Base-by-base conservation (phyloP, 2,329 filamentous ascomycete genomes). In the Paracorniculantispora psalliotae region DNA sequence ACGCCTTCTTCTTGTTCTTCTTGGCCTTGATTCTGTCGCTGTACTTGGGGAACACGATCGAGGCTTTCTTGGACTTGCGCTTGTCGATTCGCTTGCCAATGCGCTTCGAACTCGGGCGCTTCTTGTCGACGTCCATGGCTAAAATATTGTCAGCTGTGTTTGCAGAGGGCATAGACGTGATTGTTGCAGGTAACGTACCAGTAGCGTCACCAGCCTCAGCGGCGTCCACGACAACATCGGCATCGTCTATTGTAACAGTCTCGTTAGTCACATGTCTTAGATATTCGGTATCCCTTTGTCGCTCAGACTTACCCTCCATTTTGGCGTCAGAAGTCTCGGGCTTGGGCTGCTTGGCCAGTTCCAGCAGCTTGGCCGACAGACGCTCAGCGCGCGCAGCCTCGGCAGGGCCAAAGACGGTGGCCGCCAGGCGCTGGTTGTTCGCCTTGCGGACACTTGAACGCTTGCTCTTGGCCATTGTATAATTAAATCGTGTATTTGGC, bases 401-500 rank as follows among this genome's bases (percentile, higher is more conserved):
- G 58, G 87, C 86, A 17, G 93, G 93, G 1, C 88, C 90, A 75
- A 96, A 97, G 64, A 97, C 88, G 64, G 85, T 86, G 64, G 84
- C 80, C 73, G 92, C 92, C 64, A 96, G 82, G 67, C 84, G 87
- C 66, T 84, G 81, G 77, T 92, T 91, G 79, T 97, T 97, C 68
- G 82, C 81, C 79, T 97, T 97, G 68, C 81, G 85, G 65, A 83
- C 80, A 71, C 88, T 96, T 64, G 92, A 84, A 72, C 93, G 83
- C 62, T 89, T 80, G 71, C 90, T 89, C 73, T 96, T 97, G 25
- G 92, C 93, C 93, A 97, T 97, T 67, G 59, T 81, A 71, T 57
- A n/a, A 41, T 43, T n/a, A 25, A 13, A 17, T 25, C 13, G 15
- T 4, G 4, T 49, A 30, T 26, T n/a, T 46, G 39, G 12, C 9